Evolutionary conservation across 257 asterid genomes (phyloP).

Genomic region (Leptodermis oblonga): DNA sequence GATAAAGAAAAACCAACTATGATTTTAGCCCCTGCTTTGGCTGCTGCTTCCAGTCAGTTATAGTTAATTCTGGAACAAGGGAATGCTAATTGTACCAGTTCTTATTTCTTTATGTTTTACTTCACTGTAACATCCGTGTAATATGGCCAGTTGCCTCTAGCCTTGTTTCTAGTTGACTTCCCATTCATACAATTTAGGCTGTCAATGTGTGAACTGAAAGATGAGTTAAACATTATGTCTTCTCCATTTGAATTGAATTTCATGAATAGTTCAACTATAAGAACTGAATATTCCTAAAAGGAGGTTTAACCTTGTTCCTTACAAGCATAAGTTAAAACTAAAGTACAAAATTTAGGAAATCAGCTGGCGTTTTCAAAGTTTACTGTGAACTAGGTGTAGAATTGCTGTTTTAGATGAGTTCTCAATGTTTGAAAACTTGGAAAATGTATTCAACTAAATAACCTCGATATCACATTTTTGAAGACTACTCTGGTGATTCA

Average conservation of each 20-base stretch:
- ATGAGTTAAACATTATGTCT: not conserved
- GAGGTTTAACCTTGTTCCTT: not conserved
- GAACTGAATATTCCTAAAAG: not conserved
- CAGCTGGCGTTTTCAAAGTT: not conserved
- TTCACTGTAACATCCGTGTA: not conserved
- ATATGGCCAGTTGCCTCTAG: not conserved
- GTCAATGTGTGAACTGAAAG: not conserved
- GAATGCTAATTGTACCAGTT: not conserved
- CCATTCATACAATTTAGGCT: not conserved
- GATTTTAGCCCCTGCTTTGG: not conserved
- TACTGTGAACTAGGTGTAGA: not conserved
- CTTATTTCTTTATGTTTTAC: not conserved
- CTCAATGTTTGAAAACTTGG: not conserved
- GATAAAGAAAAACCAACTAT: not conserved
- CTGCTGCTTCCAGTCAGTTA: not conserved
- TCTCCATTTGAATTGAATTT: not conserved
- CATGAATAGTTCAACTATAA: not conserved
- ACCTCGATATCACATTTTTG: not conserved
- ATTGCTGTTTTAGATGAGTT: not conserved
- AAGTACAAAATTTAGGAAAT: not conserved
- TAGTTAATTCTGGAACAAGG: not conserved
- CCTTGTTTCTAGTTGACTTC: not conserved
- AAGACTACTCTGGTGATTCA: not conserved
- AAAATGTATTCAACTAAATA: not conserved
- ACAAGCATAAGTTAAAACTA: not conserved